These are phyloP conservation scores for Microdochium trichocladiopsis DNA, from an alignment of 2,329 filamentous ascomycete species.

Conservation along the genomic window DNA sequence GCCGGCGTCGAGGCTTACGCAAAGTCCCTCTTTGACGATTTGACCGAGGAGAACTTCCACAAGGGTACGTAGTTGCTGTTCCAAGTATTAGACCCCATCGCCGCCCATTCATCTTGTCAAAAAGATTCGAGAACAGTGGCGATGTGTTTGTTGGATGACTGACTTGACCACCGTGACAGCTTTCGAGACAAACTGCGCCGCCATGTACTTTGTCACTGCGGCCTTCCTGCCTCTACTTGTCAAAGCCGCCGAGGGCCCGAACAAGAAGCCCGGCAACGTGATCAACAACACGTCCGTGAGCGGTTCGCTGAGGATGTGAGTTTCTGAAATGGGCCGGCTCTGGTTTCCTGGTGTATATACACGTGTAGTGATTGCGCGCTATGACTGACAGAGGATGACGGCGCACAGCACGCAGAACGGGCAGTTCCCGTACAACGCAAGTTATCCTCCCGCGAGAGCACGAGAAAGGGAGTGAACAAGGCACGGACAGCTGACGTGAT, in stretches of 20 bases:
- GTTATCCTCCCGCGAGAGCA: background rate
- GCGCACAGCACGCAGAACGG: conserved; percentile 11
- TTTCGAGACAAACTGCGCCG: conserved; percentile 42
- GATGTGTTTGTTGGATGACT: no score
- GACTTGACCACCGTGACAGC: conserved; percentile 10
- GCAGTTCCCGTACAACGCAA: conserved; percentile 18
- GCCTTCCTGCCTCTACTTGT: conserved; percentile 46
- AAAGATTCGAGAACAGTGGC: no score
- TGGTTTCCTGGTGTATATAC: no score
- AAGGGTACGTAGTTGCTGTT: no score
- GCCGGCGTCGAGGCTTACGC: conserved; percentile 16
- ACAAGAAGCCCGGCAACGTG: conserved; percentile 39
- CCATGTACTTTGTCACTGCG: conserved; percentile 44
- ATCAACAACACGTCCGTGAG: conserved; percentile 47
- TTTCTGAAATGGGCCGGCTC: no score
- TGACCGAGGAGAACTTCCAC: conserved; percentile 14
- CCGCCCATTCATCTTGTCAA: no score
- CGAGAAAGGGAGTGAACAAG: no score
- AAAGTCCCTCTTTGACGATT: conserved; percentile 15
- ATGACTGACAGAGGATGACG: background rate
- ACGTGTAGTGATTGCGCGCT: no score
- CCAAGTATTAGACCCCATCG: no score
- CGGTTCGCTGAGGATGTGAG: conserved; percentile 37
- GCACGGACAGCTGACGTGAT: background rate
- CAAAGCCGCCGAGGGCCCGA: conserved; percentile 34